Conservation (phyloP, 2,329 filamentous ascomycete species). For the Penicillium brasilianum region DNA sequence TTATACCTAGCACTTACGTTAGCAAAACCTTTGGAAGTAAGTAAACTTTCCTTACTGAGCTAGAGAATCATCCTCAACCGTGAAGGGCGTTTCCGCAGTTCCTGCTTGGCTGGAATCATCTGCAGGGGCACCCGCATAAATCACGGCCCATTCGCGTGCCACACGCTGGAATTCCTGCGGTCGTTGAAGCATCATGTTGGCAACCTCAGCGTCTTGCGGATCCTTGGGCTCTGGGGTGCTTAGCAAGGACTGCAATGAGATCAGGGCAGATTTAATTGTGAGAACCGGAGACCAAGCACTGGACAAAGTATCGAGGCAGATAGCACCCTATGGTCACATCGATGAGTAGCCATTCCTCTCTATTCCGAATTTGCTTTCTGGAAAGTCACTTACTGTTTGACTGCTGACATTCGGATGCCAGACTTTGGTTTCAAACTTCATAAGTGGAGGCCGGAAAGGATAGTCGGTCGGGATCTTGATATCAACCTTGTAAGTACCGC, state of each 20-base stretch:
- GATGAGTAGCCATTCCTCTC: not conserved
- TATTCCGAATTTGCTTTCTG: not conserved
- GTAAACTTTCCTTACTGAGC: slow-evolving; percentile 52
- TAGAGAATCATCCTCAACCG: slow-evolving; percentile 62
- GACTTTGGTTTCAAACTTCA: slow-evolving; percentile 90
- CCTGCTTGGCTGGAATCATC: slow-evolving; percentile 57
- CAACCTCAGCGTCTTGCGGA: slow-evolving; percentile 94
- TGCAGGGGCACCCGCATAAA: slow-evolving; percentile 76
- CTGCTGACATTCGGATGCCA: slow-evolving; percentile 98
- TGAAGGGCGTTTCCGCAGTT: slow-evolving; percentile 60
- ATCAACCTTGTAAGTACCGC: slow-evolving; percentile 79
- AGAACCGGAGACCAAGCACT: slow-evolving; percentile 93
- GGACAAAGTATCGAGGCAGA: slow-evolving; percentile 91
- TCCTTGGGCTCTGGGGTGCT: slow-evolving; percentile 94
- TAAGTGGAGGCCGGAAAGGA: slow-evolving; percentile 88
- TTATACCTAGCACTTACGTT: slow-evolving; percentile 65
- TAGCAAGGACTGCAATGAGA: slow-evolving; percentile 91
- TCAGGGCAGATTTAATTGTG: slow-evolving; percentile 92
- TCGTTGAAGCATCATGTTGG: slow-evolving; percentile 81
- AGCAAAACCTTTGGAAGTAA: not conserved
- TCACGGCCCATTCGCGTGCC: slow-evolving; percentile 88
- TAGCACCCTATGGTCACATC: slow-evolving; percentile 74
- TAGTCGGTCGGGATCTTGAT: slow-evolving; percentile 88
- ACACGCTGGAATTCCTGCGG: slow-evolving; percentile 79
- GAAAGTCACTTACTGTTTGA: slow-evolving; percentile 71